phyloP scores from a whole-genome alignment of 805 yeast species.

The Zygoascus tannicola region DNA sequence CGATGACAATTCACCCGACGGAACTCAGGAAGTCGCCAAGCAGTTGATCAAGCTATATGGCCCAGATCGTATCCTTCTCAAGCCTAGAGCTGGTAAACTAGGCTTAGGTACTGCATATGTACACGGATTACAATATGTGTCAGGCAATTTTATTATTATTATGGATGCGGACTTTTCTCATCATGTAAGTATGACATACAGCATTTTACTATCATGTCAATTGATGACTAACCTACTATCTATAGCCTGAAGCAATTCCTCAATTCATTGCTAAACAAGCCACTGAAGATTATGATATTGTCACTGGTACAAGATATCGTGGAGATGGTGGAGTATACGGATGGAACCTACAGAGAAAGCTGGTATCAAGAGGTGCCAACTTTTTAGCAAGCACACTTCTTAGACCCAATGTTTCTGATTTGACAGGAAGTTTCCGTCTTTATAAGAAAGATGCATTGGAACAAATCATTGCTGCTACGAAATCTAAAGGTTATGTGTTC shows the following conservation, averaged over 20 bases:
- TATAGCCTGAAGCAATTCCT: slow-evolving; percentile 61
- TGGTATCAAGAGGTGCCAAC: slow-evolving; percentile 73
- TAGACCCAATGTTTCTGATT: slow-evolving; percentile 63
- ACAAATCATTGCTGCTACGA: slow-evolving; percentile 56
- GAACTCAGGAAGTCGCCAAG: slow-evolving; percentile 65
- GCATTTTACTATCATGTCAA: neutral
- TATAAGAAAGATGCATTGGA: slow-evolving; percentile 62
- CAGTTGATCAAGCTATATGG: slow-evolving; percentile 40
- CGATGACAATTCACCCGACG: slow-evolving; percentile 75
- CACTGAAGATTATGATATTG: slow-evolving; percentile 32
- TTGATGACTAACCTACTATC: slow-evolving; percentile 1
- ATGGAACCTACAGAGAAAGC: slow-evolving; percentile 72
- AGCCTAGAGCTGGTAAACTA: slow-evolving; percentile 67
- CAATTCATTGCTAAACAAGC: slow-evolving; percentile 57
- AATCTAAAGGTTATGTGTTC: slow-evolving; percentile 73
- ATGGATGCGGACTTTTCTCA: slow-evolving; percentile 84
- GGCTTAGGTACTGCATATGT: slow-evolving; percentile 73
- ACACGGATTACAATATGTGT: slow-evolving; percentile 61
- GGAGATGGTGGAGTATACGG: slow-evolving; percentile 80
- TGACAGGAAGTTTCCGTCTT: slow-evolving; percentile 69
- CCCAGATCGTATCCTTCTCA: slow-evolving; percentile 47
- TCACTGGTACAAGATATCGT: slow-evolving; percentile 56
- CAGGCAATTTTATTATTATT: slow-evolving; percentile 66
- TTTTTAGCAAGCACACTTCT: slow-evolving; percentile 63
- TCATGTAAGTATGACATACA: slow-evolving; percentile 32